A percentile compares a stretch with the other conserved stretches of the same genome.
phyloP scores from a whole-genome alignment of 306 rosid species.

The Boehmeria nivea region DNA sequence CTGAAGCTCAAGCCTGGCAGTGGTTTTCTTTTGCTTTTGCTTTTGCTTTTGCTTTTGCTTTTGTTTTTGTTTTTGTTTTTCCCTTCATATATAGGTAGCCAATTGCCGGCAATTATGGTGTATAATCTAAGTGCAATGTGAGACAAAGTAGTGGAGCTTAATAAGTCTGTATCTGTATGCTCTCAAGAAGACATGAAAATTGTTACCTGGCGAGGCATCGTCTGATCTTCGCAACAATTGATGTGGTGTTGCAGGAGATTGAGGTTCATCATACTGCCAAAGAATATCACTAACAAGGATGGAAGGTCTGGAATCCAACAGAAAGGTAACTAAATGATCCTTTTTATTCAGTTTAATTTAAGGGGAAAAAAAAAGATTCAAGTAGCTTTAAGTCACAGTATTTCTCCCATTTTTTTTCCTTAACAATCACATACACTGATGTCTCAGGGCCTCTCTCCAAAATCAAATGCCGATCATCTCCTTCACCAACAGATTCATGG shows the following conservation, averaged over 20 bases:
- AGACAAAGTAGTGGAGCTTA: too few species aligned
- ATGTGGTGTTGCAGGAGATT: slow-evolving; percentile 48
- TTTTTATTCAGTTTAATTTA: neutral
- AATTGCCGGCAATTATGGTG: too few species aligned
- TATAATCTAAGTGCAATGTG: too few species aligned
- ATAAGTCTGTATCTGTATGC: too few species aligned
- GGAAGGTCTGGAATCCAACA: slow-evolving; percentile 71
- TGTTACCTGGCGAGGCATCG: slow-evolving; percentile 53
- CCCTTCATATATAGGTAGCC: too few species aligned
- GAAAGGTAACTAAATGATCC: slow-evolving; percentile 7
- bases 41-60: too few species aligned
- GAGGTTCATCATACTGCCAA: slow-evolving; percentile 71
- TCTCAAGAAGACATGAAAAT: neutral
- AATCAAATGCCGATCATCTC: slow-evolving; percentile 84
- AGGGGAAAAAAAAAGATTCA: neutral
- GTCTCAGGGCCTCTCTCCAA: slow-evolving; percentile 86
- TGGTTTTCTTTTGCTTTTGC: too few species aligned
- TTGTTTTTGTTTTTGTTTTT: too few species aligned
- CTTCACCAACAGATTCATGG: slow-evolving; percentile 96
- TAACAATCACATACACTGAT: slow-evolving; percentile 70
- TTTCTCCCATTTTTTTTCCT: neutral
- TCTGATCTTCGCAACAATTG: slow-evolving; percentile 70
- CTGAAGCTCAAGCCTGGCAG: too few species aligned
- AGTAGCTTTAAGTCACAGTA: neutral
- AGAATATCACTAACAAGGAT: slow-evolving; percentile 92